Evolutionary conservation across 2,329 filamentous ascomycete genomes (phyloP), one percentile per base, ranked within the genome.

Genomic region (Nemania bipapillata): DNA sequence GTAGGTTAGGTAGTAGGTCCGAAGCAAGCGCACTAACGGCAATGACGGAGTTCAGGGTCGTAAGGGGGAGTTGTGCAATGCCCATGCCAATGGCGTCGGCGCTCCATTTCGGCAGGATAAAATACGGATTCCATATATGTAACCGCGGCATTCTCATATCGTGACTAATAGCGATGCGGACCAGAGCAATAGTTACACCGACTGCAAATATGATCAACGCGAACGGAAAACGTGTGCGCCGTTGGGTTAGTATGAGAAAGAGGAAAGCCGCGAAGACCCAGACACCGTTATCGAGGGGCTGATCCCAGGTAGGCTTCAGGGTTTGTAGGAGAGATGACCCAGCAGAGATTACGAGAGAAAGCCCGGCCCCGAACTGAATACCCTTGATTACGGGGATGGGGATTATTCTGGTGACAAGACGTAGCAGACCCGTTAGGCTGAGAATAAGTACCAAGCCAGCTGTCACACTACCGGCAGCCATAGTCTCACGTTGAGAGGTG

Each of bases 331-430:
- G 85, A 54, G 84, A 86, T 0, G 85, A 84, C 2, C 92, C 93
- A 7, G 93, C 92, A 12, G 92, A 91, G 65, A 97, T 86, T 62
- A 94, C 87, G 17, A 98, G 86, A 17, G 91, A 93, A 55, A 98
- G 83, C 1, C 95, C 95, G 4, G 95, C 95, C 42, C 95, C 95
- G 55, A 97, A 89, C 80, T 98, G 96, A 72, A 98, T 97, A 32
- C 95, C 95, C 78, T 97, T 97, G 61, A 98, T 90, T 0, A 98
- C 91, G 0, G 94, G 92, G 15, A 94, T 88, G 0, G 95, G 95
- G 8, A 96, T 91, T 15, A 90, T 84, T n/a, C 84, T 81, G 8
- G 92, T 90, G 59, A 93, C 89, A 85, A 89, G 91, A 65, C 85
- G 86, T 35, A 97, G 83, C n/a, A 96, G 81, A 0, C 95, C 93